Conservation (phyloP, 371 early-diverging fungal species). For the Smittium mucronatum region DNA sequence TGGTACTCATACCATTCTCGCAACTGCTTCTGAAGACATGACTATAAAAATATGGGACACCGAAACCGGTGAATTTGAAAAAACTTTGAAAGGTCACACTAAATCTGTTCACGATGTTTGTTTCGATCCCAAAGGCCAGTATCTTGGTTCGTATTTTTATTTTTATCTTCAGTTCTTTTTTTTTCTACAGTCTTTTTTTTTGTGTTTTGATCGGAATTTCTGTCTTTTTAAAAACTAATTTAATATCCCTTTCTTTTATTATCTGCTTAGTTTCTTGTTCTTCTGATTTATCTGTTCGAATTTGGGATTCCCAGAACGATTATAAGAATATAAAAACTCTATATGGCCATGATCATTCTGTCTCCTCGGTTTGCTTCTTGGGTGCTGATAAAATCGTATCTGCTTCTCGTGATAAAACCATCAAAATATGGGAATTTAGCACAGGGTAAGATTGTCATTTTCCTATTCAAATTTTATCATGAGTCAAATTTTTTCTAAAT, state of each 20-base stretch:
- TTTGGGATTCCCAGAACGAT: slow-evolving; percentile 76
- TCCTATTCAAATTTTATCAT: too few relatives aligned
- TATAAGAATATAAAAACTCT: slow-evolving; percentile 76
- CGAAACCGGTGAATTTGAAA: slow-evolving; percentile 78
- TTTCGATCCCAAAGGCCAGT: slow-evolving; percentile 63
- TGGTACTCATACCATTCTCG: slow-evolving; percentile 68
- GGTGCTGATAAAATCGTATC: slow-evolving; percentile 66
- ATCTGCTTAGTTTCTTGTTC: slow-evolving; percentile 75
- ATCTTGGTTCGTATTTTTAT: neutral
- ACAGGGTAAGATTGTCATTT: slow-evolving; percentile 35
- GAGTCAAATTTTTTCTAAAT: too few relatives aligned
- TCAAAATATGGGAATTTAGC: slow-evolving; percentile 78
- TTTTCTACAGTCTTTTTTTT: too few relatives aligned
- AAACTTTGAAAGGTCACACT: slow-evolving; percentile 85
- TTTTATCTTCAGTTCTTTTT: too few relatives aligned
- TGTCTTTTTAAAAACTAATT: too few relatives aligned
- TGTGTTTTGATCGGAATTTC: too few relatives aligned
- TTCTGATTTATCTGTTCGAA: slow-evolving; percentile 72
- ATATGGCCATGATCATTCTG: slow-evolving; percentile 82
- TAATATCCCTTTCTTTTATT: too few relatives aligned
- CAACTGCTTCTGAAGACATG: slow-evolving; percentile 80
- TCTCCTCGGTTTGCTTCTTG: slow-evolving; percentile 67
- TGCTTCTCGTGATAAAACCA: slow-evolving; percentile 75
- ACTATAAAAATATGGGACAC: slow-evolving; percentile 84
- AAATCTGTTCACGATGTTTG: slow-evolving; percentile 75